phyloP scores from a whole-genome alignment of 495 filamentous ascomycete species.

The Viridothelium virens region DNA sequence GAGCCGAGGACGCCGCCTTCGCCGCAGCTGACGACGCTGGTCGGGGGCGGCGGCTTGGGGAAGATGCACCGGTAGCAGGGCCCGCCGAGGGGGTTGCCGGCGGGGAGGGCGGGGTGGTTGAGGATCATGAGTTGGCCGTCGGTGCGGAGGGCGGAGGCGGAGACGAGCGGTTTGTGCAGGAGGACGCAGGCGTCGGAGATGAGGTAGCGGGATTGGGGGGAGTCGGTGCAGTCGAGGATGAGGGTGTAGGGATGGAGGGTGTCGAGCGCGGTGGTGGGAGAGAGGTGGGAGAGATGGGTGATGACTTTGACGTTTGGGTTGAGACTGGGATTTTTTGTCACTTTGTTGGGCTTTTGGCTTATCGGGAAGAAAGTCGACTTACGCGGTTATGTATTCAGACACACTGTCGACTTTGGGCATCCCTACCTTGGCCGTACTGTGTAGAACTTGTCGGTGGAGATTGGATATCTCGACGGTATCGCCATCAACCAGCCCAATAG shows the following conservation, averaged over 20 bases:
- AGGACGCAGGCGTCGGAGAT: conserved; percentile 86
- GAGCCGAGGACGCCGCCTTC: conserved; percentile 89
- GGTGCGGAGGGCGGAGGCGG: conserved; percentile 74
- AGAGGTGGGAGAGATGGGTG: conserved; percentile 53
- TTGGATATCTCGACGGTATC: conserved; percentile 86
- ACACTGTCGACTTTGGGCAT: conserved; percentile 75
- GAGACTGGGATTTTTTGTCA: conserved; percentile 37
- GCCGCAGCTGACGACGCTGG: conserved; percentile 70
- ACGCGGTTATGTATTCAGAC: conserved; percentile 57
- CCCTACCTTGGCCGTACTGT: conserved; percentile 63
- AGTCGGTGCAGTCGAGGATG: conserved; percentile 90
- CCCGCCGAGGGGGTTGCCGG: conserved; percentile 46
- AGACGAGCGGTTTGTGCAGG: conserved; percentile 69
- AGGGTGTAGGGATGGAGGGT: conserved; percentile 67
- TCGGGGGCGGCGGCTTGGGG: conserved; percentile 72
- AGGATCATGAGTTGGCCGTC: conserved; percentile 88
- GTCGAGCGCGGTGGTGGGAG: conserved; percentile 53
- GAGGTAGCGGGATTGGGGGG: conserved; percentile 81
- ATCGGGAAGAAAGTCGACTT: conserved; percentile 26
- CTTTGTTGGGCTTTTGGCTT: neutral
- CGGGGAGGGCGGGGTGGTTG: conserved; percentile 53
- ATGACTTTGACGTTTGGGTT: conserved; percentile 63
- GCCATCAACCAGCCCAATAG: conserved; percentile 75
- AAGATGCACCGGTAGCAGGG: conserved; percentile 96
- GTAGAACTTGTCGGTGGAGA: conserved; percentile 84